A percentile compares a stretch with the other conserved stretches of the same genome.
These are phyloP conservation scores for Sporothrix variecibatus DNA, from an alignment of 2,329 filamentous ascomycete species.

Conservation along the genomic window DNA sequence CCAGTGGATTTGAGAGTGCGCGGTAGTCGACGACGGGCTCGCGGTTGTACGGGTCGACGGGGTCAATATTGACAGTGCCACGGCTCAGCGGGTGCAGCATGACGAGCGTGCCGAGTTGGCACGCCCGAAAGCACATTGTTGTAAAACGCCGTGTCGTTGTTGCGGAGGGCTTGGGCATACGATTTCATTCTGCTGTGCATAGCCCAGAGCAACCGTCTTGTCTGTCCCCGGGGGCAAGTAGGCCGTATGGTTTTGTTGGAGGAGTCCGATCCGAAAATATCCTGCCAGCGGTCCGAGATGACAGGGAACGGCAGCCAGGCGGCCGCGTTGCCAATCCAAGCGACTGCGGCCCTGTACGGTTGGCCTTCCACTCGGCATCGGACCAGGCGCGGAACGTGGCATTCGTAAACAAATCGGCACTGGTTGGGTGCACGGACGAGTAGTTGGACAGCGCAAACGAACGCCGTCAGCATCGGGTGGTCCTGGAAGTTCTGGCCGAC, in stretches of 20 bases:
- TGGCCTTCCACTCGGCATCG: slow-evolving; percentile 33
- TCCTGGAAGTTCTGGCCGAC: slow-evolving; percentile 55
- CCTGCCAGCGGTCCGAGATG: slow-evolving; percentile 35
- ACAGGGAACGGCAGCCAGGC: slow-evolving; percentile 41
- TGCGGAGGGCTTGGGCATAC: slow-evolving; percentile 34
- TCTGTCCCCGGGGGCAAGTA: slow-evolving; percentile 40
- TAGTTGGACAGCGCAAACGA: slow-evolving; percentile 31
- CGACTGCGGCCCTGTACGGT: slow-evolving; percentile 38
- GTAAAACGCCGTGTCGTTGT: slow-evolving; percentile 40
- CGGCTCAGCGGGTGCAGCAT: slow-evolving; percentile 44
- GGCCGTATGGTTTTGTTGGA: slow-evolving; percentile 38
- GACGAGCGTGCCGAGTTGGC: slow-evolving; percentile 35
- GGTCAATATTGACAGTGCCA: slow-evolving; percentile 44
- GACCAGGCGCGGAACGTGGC: slow-evolving; percentile 35
- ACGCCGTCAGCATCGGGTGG: slow-evolving; percentile 41
- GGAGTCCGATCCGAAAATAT: slow-evolving; percentile 35
- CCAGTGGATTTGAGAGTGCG: slow-evolving; percentile 50
- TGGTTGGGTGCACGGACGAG: slow-evolving; percentile 30
- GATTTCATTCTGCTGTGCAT: slow-evolving; percentile 40
- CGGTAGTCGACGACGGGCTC: slow-evolving; percentile 44
- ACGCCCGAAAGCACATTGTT: slow-evolving; percentile 36
- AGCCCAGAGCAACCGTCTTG: slow-evolving; percentile 43
- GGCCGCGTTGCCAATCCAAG: slow-evolving; percentile 36
- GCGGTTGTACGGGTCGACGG: slow-evolving; percentile 40
- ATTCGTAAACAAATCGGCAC: slow-evolving; percentile 32